phyloP scores from a whole-genome alignment of 306 rosid genomes.

The Gillenia trifoliata region DNA sequence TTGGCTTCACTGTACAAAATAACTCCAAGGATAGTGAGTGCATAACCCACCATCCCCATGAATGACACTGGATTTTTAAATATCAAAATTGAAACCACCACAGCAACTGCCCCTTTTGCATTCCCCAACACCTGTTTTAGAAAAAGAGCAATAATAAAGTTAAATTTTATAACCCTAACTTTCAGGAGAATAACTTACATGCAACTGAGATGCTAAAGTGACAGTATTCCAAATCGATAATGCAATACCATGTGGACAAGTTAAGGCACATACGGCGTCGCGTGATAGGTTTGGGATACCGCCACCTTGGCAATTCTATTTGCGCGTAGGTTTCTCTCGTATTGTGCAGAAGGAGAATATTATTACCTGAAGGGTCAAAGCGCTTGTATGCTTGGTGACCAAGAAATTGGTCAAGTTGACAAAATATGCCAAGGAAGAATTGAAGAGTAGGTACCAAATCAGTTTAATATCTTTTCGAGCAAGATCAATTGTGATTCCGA shows the following conservation, averaged over 20 bases:
- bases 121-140: constrained; percentile 41
- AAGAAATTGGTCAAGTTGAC: constrained; percentile 53
- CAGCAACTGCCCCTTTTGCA: constrained; percentile 70
- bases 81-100: constrained; percentile 56
- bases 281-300: not conserved
- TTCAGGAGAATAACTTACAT: not conserved
- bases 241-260: not conserved
- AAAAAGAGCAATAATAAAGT: not conserved
- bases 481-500: constrained; percentile 13
- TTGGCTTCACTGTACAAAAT: constrained; percentile 57
- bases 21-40: constrained; percentile 57
- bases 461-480: constrained; percentile 19
- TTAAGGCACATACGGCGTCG: too few species aligned
- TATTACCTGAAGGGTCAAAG: constrained; percentile 29
- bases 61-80: constrained; percentile 57
- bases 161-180: not conserved
- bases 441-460: constrained; percentile 29
- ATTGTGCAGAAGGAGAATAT: not conserved
- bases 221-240: not conserved
- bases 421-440: constrained; percentile 24
- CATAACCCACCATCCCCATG: constrained; percentile 58
- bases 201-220: too few species aligned
- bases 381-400: constrained; percentile 51
- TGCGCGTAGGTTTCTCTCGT: not conserved
- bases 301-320: not conserved